A percentile compares a stretch with the other conserved stretches of the same genome.
Conservation (phyloP, 805 yeast genomes). For the Wickerhamomyces strasburgensis region DNA sequence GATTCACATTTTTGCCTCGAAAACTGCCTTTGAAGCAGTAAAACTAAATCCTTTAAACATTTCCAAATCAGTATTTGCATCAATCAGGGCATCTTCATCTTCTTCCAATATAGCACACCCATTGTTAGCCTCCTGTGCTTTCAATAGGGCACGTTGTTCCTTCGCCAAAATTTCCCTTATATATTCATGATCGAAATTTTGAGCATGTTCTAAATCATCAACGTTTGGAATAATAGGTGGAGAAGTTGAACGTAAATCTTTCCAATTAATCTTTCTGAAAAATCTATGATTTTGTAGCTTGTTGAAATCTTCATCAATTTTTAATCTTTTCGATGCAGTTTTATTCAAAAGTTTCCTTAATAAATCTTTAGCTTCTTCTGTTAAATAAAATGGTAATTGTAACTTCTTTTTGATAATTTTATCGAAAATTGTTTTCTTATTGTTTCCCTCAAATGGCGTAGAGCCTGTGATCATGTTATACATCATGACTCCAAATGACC, state of each 20-base stretch:
- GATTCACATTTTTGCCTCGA: slow-evolving; percentile 25
- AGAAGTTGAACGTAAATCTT: slow-evolving; percentile 34
- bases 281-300: slow-evolving; percentile 59
- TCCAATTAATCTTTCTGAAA: slow-evolving; percentile 75
- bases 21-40: slow-evolving; percentile 35
- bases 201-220: slow-evolving; percentile 72
- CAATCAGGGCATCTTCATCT: not conserved
- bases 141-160: not conserved
- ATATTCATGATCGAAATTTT: slow-evolving; percentile 73
- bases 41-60: slow-evolving; percentile 41
- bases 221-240: slow-evolving; percentile 79
- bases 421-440: slow-evolving; percentile 61
- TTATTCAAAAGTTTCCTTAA: slow-evolving; percentile 61
- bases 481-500: slow-evolving; percentile 81
- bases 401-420: slow-evolving; percentile 62
- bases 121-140: not conserved
- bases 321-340: slow-evolving; percentile 60
- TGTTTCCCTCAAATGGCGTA: slow-evolving; percentile 81
- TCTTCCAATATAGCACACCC: not conserved
- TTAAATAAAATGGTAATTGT: slow-evolving; percentile 61
- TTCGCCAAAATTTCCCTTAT: slow-evolving; percentile 45
- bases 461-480: slow-evolving; percentile 76
- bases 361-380: slow-evolving; percentile 73
- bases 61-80: not conserved
- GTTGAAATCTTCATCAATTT: slow-evolving; percentile 41